Percentiles rank a stretch among this genome's conserved stretches.
Conservation (phyloP, 2,329 filamentous ascomycete species). For the Fusarium foetens region DNA sequence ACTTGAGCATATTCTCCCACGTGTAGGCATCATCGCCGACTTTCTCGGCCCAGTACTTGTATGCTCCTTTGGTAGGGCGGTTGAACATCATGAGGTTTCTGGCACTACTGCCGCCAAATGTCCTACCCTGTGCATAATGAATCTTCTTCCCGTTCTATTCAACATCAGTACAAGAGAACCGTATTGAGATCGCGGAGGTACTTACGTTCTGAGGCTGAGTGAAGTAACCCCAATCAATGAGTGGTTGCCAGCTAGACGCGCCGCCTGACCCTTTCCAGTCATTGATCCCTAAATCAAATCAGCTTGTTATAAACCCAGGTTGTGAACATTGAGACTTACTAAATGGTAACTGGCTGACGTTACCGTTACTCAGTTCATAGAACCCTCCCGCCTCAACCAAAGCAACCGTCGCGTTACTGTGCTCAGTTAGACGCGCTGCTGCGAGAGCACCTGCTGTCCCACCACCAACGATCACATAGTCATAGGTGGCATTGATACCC, state of each 20-base stretch:
- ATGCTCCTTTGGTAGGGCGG: neutral
- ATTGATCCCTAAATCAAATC: neutral
- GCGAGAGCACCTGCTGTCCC: neutral
- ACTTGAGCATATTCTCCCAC: neutral
- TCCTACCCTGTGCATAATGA: neutral
- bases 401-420: neutral
- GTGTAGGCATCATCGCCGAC: neutral
- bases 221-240: neutral
- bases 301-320: too few relatives aligned
- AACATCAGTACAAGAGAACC: neutral
- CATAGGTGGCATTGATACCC: slow-evolving; percentile 11
- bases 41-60: neutral
- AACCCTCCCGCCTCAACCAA: neutral
- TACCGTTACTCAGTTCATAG: slow-evolving; percentile 2
- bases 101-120: neutral
- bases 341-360: neutral
- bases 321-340: neutral
- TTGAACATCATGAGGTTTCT: slow-evolving; percentile 6
- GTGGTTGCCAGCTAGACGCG: neutral
- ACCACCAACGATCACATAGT: slow-evolving; percentile 7
- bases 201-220: neutral
- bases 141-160: neutral
- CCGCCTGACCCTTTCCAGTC: neutral
- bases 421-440: neutral
- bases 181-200: rapidly evolving